phyloP scores from a whole-genome alignment of 257 asterid species.

The Craterostigma plantagineum region DNA sequence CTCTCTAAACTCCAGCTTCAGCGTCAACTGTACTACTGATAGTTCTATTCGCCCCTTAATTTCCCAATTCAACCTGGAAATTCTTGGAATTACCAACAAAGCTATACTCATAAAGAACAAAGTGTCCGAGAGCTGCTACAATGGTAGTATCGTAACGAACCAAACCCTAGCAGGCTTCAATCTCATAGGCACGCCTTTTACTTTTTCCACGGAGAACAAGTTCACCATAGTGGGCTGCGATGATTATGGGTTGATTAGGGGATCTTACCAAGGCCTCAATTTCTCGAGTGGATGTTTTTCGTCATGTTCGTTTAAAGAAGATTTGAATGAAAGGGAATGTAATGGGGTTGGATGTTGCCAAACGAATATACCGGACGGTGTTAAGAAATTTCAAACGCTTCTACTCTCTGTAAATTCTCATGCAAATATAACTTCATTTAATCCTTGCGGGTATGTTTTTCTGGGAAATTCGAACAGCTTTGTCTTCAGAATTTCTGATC shows the following conservation, averaged over 20 bases:
- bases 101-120: slow-evolving; percentile 6
- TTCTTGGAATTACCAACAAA: slow-evolving; percentile 10
- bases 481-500: slow-evolving; percentile 13
- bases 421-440: slow-evolving; percentile 10
- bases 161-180: too few species aligned
- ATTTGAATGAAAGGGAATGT: slow-evolving; percentile 20
- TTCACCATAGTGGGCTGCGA: slow-evolving; percentile 27
- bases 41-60: slow-evolving; percentile 14
- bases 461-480: slow-evolving; percentile 29
- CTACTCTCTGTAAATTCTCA: slow-evolving; percentile 6
- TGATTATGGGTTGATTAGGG: slow-evolving; percentile 12
- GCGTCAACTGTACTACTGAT: slow-evolving; percentile 23
- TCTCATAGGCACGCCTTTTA: too few species aligned
- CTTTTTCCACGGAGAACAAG: slow-evolving; percentile 12
- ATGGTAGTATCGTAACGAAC: slow-evolving; percentile 1
- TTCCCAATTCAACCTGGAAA: slow-evolving; percentile 5
- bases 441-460: slow-evolving; percentile 31
- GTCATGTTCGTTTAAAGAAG: slow-evolving; percentile 8
- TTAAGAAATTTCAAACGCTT: slow-evolving; percentile 8
- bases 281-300: slow-evolving; percentile 21
- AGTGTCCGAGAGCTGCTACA: slow-evolving; percentile 13
- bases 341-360: slow-evolving; percentile 50
- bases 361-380: slow-evolving; percentile 28
- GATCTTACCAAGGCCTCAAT: slow-evolving; percentile 9
- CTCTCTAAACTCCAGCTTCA: slow-evolving; percentile 13